A percentile compares a stretch with the other conserved stretches of the same genome.
Conservation (phyloP, 2,329 filamentous ascomycete species). For the Karstenula rhodostoma region DNA sequence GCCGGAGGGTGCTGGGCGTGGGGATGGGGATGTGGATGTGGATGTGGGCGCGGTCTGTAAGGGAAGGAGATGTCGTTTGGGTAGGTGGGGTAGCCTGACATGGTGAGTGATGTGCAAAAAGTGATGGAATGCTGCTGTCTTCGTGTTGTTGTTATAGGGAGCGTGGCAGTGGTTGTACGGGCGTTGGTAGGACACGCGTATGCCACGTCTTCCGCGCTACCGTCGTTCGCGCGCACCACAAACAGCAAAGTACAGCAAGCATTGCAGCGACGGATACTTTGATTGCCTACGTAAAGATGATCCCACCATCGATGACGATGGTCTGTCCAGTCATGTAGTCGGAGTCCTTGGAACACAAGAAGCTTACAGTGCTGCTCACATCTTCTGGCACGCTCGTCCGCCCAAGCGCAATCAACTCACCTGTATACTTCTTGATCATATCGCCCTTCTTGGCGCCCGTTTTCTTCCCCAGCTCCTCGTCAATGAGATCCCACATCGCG, state of each 20-base stretch:
- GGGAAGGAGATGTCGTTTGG: neutral
- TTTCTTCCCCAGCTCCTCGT: constrained; percentile 64
- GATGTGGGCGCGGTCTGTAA: neutral
- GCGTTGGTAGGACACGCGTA: neutral
- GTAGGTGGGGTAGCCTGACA: neutral
- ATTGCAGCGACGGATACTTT: neutral
- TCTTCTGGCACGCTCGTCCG: constrained; percentile 69
- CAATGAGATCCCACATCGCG: constrained; percentile 74
- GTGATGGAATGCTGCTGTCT: too few species aligned
- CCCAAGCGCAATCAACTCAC: constrained; percentile 64
- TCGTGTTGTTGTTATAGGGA: neutral
- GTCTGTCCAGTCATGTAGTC: constrained; percentile 74
- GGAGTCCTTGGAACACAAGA: constrained; percentile 65
- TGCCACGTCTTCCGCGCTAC: constrained; percentile 3
- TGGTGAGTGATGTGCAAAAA: neutral
- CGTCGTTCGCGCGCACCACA: neutral
- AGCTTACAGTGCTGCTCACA: constrained; percentile 69
- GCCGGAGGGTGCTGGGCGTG: neutral
- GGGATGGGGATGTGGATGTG: neutral
- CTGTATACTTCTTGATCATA: constrained; percentile 63
- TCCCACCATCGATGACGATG: constrained; percentile 68
- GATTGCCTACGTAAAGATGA: constrained; percentile 54
- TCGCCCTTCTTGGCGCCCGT: constrained; percentile 61
- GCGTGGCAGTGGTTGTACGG: neutral
- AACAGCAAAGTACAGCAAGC: neutral